Base-by-base conservation (phyloP, 176 grass and related monocot genomes). In the Olyra latifolia region DNA sequence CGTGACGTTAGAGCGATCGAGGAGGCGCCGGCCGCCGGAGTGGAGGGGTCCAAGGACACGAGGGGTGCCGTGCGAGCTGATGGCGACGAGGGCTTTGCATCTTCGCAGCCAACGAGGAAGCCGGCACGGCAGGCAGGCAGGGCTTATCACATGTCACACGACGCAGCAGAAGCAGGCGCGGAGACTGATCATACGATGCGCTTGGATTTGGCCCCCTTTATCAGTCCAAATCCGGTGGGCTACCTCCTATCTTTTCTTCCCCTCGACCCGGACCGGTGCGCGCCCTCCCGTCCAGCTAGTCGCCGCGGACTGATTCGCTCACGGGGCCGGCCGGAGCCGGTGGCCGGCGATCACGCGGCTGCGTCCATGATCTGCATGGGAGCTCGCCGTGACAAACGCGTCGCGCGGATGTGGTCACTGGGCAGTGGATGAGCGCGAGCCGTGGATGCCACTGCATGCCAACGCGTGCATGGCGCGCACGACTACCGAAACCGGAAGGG, bases 21-120 rank as follows among this genome's bases (percentile, higher is more conserved):
- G 10, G 13, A 13, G 23, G 56, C 32, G 56, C 23, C 1, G 24
- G 23, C 22, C 32, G 56, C 23, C 1, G 24, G 56, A 46, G 25
- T 8, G 41, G 56, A 47, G 16, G 41, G 10, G 41, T 7, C 11
- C 60, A n/a, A 35, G 14, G 43, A 63, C 75, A 32, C 10, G 59
- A 35, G 7, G 11, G 19, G 10, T 15, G 15, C 30, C 28, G 60
- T 52, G 76, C 14, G 19, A 39, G 23, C 45, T 8, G 59, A 78
- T 9, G 32, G 59, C 75, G 45, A 78, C 28, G 76, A 50, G 17
- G 46, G 39, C 57, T 77, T 47, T 62, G 57, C 75, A 78, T 78
- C 27, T 65, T 78, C 45, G 44, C 44, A n/a, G 72, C 72, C 52
- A 41, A 77, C 75, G 75, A 77, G 59, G 27, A 78, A 78, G 27